Conservation (phyloP, 768 basidiomycete genomes). For the Psilocybe cubensis region DNA sequence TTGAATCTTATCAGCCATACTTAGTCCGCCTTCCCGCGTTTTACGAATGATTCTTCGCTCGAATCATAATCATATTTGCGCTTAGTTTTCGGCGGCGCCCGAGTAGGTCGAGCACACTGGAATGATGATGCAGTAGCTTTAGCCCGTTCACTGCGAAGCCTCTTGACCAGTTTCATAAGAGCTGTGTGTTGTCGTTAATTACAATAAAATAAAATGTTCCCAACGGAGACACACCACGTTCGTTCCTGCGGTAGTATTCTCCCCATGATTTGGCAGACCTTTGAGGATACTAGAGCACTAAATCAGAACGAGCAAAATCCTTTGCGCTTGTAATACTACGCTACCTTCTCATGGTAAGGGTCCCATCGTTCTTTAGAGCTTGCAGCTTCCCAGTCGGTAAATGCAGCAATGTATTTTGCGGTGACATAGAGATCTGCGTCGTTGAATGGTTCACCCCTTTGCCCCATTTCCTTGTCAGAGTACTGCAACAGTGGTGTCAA, state of each 20-base stretch:
- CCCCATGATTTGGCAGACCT: slow-evolving; percentile 62
- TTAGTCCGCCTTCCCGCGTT: slow-evolving; percentile 21
- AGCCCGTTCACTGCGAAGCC: slow-evolving; percentile 34
- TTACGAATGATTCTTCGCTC: slow-evolving; percentile 27
- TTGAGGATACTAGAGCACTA: slow-evolving; percentile 49
- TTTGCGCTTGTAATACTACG: slow-evolving; percentile 10
- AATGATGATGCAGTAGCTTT: slow-evolving; percentile 19
- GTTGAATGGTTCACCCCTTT: slow-evolving; percentile 49
- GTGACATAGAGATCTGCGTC: slow-evolving; percentile 66
- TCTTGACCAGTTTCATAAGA: slow-evolving; percentile 40
- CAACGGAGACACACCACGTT: slow-evolving; percentile 38
- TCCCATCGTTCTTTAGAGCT: slow-evolving; percentile 55
- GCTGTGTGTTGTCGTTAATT: slow-evolving; percentile 21
- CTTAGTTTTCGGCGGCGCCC: slow-evolving; percentile 31
- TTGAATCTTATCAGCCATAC: too few relatives aligned
- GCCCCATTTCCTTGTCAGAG: slow-evolving; percentile 57
- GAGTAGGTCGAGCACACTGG: slow-evolving; percentile 36
- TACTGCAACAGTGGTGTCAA: slow-evolving; percentile 37
- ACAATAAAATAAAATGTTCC: not conserved
- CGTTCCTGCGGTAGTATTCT: slow-evolving; percentile 59
- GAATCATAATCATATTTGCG: slow-evolving; percentile 37
- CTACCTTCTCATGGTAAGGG: slow-evolving; percentile 53
- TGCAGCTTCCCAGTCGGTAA: slow-evolving; percentile 47
- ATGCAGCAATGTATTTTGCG: slow-evolving; percentile 60
- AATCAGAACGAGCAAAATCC: not conserved